Base-by-base conservation (phyloP, 2,329 filamentous ascomycete species). In the Immersiporthe knoxdaviesiana region DNA sequence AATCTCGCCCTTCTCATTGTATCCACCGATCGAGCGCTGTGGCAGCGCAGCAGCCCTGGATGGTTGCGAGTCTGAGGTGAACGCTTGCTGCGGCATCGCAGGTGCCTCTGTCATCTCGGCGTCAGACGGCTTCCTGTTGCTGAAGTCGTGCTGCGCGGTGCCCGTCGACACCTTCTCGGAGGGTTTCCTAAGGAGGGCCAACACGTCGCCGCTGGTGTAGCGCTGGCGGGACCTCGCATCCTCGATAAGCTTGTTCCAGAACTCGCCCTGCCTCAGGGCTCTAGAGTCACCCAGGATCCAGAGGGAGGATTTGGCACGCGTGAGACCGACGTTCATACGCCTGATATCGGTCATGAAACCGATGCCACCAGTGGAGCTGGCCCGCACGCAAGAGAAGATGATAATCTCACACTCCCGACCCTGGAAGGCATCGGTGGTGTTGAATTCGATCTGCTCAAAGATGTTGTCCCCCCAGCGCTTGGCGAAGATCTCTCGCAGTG, bases 271-370 rank as follows among this genome's bases (percentile, higher is more conserved):
- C 32, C 91, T 84, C 65, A 99, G 85, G 44, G 94, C 93, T 68
- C 91, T 87, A 0, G 96, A 96, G 79, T 98, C 97, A 73, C 96
- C 96, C 35, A 99, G 86, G 69, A 99, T 95, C 92, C 95, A 99
- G 12, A 99, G 86, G 44, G 95, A 97, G 12, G 93, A 97, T 79
- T 97, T 97, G 6, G 96, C 97, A 84, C 96, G 91, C 30, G 96
- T 99, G 70, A 99, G 85, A 82, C 96, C 96, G 76, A 99, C 96
- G 79, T 99, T 99, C 97, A 99, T 98, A 85, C 96, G 95, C 70
- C 96, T 90, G 77, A 99, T 97, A 78, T 99, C 96, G 67, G 93
- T 92, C 87, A 99, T 91, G 88, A 99, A 99, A 85, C 96, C 96
- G 76, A 99, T 97, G 75, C 95, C 94, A n/a, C 92, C 92, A 10